Evolutionary conservation across 805 yeast genomes (phyloP).

Genomic region (Saccharomycopsis amapae): DNA sequence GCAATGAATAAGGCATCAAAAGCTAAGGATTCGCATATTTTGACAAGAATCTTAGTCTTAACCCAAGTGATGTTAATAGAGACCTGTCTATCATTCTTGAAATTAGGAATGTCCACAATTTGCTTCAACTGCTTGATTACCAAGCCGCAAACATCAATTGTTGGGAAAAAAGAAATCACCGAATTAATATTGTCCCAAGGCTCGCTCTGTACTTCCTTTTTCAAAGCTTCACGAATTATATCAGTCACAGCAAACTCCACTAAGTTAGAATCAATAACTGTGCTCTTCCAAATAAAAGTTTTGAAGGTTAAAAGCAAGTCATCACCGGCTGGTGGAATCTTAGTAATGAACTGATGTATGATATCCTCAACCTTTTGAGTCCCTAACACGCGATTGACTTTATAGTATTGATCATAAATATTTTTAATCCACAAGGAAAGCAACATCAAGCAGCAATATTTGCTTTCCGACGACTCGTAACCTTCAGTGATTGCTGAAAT

Average conservation of each 20-base stretch:
- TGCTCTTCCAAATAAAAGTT: constrained; percentile 43
- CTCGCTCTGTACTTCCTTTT: constrained; percentile 46
- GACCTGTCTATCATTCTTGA: constrained; percentile 24
- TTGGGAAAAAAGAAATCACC: constrained; percentile 40
- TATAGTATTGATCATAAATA: constrained; percentile 37
- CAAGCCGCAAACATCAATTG: constrained; percentile 48
- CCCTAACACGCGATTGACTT: constrained; percentile 35
- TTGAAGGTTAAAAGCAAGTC: constrained; percentile 37
- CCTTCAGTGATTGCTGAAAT: constrained; percentile 40
- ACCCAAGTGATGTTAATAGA: constrained; percentile 39
- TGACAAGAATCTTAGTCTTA: constrained; percentile 46
- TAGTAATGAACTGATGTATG: constrained; percentile 41
- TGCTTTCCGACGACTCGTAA: constrained; percentile 31
- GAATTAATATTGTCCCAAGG: constrained; percentile 46
- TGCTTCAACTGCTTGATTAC: constrained; percentile 39
- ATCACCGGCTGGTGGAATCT: constrained; percentile 32
- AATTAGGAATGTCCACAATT: constrained; percentile 33
- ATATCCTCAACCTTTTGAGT: constrained; percentile 41
- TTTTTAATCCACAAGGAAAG: constrained; percentile 45
- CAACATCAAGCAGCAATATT: constrained; percentile 18
- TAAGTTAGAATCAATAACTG: constrained; percentile 41
- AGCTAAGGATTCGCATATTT: constrained; percentile 41
- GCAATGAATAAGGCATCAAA: constrained; percentile 47
- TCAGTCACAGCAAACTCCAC: constrained; percentile 43
- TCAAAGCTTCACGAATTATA: constrained; percentile 48